Base-by-base conservation (phyloP, 2,329 filamentous ascomycete species). In the Epicoccum nigrum region DNA sequence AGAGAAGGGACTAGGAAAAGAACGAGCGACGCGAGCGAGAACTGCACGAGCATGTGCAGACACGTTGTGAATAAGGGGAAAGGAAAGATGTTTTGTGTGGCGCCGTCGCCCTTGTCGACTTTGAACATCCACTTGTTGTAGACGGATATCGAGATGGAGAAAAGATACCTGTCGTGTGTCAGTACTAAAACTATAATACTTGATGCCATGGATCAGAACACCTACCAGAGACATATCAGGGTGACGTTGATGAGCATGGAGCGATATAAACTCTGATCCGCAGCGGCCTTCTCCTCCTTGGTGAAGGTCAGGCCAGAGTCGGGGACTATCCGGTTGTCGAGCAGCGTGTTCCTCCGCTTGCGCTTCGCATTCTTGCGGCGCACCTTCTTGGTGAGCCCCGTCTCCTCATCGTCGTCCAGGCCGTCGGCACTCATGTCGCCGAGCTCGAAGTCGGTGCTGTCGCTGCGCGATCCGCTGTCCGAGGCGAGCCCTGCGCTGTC, bases 71-170 rank as follows among this genome's bases (percentile, higher is more conserved):
- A 97, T 41, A 99, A 83, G 31, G 94, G 94, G 67, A 94, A 97
- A 43, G 90, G 87, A 72, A 99, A 99, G 74, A 97, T 88, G 61
- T 72, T 69, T 47, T 67, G 53, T 7, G 67, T 51, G 48, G 71
- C 58, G 45, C 71, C 69, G 54, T 71, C 71, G 41, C 59, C 69
- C 45, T 65, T 67, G 16, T 72, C 70, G 42, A 88, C 83, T 55
- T 87, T 83, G 76, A 99, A 97, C 93, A 99, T 97, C 94, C 94
- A 97, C 78, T 97, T 97, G 82, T 99, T 99, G 81, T 97, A 99
- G 88, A 73, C 68, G 34, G 70, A 73, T 34, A 73, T 96, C 41
- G 90, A 91, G 59, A 97, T 83, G 15, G 92, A 97, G 75, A 97
- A 97, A 31, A 92, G 77, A 70, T 90, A 86, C 77, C 76, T 78